A percentile compares a stretch with the other conserved stretches of the same genome.
phyloP scores from a whole-genome alignment of 768 basidiomycete genomes.

The Trametes gibbosa region DNA sequence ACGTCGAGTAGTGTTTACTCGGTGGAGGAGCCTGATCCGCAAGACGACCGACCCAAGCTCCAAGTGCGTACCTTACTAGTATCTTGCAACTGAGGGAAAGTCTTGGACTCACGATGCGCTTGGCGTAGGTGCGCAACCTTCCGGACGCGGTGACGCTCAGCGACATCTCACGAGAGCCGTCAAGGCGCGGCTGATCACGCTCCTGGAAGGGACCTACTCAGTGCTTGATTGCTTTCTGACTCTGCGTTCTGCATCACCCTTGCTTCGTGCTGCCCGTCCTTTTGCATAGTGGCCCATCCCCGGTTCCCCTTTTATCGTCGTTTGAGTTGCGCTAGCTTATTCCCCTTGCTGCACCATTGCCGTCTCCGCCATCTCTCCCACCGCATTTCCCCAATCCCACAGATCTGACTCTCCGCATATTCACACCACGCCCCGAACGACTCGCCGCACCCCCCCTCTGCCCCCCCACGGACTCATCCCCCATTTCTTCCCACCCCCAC shows the following conservation, averaged over 20 bases:
- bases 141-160: slow-evolving; percentile 22
- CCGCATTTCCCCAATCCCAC: background rate
- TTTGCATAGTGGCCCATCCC: background rate
- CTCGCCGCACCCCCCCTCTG: too few species aligned
- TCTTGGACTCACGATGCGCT: background rate
- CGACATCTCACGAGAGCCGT: slow-evolving; percentile 24
- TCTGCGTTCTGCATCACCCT: background rate
- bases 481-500: too few species aligned
- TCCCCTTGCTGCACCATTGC: background rate
- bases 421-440: background rate
- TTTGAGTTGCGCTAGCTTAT: background rate
- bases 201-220: background rate
- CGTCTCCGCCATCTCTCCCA: background rate
- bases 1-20: slow-evolving; percentile 25
- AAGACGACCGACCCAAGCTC: slow-evolving; percentile 19
- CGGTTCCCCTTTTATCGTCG: too few species aligned
- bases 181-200: slow-evolving; percentile 13
- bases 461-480: too few species aligned
- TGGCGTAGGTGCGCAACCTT: slow-evolving; percentile 24
- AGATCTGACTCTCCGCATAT: background rate
- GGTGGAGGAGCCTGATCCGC: slow-evolving; percentile 10
- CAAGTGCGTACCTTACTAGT: background rate
- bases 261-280: background rate
- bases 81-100: background rate
- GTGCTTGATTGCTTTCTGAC: background rate